Evolutionary conservation across 495 filamentous ascomycete genomes (phyloP).

Genomic region (Neurospora sp.): DNA sequence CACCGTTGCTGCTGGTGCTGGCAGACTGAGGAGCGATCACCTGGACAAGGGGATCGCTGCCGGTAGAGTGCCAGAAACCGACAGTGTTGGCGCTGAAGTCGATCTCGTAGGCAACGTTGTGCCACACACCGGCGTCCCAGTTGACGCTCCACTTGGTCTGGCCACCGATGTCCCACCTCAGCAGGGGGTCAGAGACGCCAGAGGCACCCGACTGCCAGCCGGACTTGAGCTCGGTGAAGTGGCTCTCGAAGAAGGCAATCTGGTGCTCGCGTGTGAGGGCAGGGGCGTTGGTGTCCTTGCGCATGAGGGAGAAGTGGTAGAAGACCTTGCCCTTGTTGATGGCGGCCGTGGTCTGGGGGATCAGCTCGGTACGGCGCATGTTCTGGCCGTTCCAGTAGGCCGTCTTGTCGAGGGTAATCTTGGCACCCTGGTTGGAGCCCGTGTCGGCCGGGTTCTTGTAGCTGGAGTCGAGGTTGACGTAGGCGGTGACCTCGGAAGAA

Average conservation of each 20-base stretch:
- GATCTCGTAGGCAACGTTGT: constrained; percentile 66
- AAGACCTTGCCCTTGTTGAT: constrained; percentile 52
- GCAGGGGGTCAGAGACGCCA: constrained; percentile 37
- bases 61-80: constrained; percentile 60
- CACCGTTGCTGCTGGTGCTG: constrained; percentile 56
- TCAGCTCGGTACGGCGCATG: constrained; percentile 51
- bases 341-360: constrained; percentile 55
- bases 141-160: constrained; percentile 34
- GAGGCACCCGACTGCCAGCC: constrained; percentile 52
- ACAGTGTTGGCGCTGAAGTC: constrained; percentile 52
- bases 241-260: constrained; percentile 65
- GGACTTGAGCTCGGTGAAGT: constrained; percentile 69
- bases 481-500: constrained; percentile 38
- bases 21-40: constrained; percentile 46
- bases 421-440: constrained; percentile 51
- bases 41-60: constrained; percentile 41
- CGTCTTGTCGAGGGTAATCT: constrained; percentile 57
- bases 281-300: constrained; percentile 47
- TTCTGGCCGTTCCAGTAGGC: constrained; percentile 49
- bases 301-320: constrained; percentile 64
- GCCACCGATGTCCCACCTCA: constrained; percentile 33
- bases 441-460: constrained; percentile 62
- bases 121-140: constrained; percentile 53
- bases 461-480: constrained; percentile 42
- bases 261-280: constrained; percentile 57